Conservation (phyloP, 352 stramenopile genomes). For the Plasmopara viticola region DNA sequence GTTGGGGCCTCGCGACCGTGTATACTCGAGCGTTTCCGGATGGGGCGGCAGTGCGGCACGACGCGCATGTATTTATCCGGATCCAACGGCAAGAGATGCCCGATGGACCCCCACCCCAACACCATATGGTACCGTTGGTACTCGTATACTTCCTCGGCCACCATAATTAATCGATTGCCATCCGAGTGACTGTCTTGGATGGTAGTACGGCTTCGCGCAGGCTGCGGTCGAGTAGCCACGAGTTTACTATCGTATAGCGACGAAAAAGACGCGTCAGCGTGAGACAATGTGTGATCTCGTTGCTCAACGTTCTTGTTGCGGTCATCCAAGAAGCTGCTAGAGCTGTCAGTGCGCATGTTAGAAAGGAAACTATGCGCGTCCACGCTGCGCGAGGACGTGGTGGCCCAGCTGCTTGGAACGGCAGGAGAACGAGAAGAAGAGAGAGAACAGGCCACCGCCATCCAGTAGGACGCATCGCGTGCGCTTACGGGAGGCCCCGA, state of each 20-base stretch:
- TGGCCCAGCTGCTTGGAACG: constrained; percentile 2
- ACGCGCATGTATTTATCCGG: constrained; percentile 59
- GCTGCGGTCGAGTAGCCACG: constrained; percentile 1
- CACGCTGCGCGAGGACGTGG: constrained; percentile 24
- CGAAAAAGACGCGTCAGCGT: background rate
- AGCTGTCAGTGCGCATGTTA: constrained; percentile 13
- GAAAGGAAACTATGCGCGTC: constrained; percentile 25
- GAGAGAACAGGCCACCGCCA: constrained; percentile 37
- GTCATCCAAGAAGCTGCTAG: constrained; percentile 15
- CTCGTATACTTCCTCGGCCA: constrained; percentile 58
- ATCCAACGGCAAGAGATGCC: constrained; percentile 64
- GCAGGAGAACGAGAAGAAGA: constrained; percentile 23
- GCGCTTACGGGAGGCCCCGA: constrained; percentile 41
- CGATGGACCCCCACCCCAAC: constrained; percentile 69
- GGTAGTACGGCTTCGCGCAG: constrained; percentile 1
- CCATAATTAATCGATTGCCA: constrained; percentile 15
- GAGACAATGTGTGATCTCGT: background rate
- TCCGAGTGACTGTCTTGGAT: background rate
- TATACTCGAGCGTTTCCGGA: constrained; percentile 5
- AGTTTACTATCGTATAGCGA: constrained; percentile 25
- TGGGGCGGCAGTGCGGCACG: constrained; percentile 14
- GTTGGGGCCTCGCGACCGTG: constrained; percentile 3
- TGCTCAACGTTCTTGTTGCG: constrained; percentile 12
- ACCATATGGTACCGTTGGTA: constrained; percentile 66
- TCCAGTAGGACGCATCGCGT: constrained; percentile 62